phyloP scores from a whole-genome alignment of 495 filamentous ascomycete genomes.

The Hyaloscypha hepaticicola region DNA sequence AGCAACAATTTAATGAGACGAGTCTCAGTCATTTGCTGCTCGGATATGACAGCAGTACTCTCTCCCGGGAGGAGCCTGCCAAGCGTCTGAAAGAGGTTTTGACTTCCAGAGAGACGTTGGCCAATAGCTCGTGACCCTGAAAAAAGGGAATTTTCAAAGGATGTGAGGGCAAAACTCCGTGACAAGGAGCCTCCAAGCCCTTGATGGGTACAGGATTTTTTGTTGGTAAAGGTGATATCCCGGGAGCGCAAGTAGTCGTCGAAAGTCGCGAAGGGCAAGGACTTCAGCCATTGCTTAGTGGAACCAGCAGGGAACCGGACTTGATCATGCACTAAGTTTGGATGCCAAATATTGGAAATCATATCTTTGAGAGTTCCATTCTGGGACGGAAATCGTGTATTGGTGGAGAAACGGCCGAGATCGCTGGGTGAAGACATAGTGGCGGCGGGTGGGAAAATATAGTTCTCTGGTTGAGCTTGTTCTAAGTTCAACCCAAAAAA shows the following conservation, averaged over 20 bases:
- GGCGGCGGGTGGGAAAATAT: constrained; percentile 1
- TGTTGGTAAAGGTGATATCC: constrained; percentile 1
- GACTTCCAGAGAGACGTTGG: background rate
- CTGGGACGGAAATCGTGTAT: background rate
- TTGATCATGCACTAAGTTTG: background rate
- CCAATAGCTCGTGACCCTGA: background rate
- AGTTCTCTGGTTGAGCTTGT: background rate
- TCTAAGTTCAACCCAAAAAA: background rate
- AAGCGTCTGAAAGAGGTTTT: background rate
- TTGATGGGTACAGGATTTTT: constrained; percentile 2
- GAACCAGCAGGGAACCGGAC: background rate
- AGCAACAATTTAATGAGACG: constrained; percentile 2
- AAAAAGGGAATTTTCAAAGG: background rate
- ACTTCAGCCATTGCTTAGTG: constrained; percentile 9
- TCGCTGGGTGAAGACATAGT: constrained; percentile 2
- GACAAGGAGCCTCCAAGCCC: constrained; percentile 2
- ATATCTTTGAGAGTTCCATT: background rate
- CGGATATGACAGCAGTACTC: constrained; percentile 1
- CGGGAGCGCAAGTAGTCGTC: constrained; percentile 2
- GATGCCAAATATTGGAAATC: constrained; percentile 1
- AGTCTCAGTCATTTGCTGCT: constrained; percentile 5
- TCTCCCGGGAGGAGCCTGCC: background rate
- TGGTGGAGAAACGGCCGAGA: constrained; percentile 4
- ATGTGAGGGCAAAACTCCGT: constrained; percentile 1
- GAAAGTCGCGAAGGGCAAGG: background rate